Conservation (phyloP, 2,329 filamentous ascomycete genomes). For the Pseudogymnoascus verrucosus region DNA sequence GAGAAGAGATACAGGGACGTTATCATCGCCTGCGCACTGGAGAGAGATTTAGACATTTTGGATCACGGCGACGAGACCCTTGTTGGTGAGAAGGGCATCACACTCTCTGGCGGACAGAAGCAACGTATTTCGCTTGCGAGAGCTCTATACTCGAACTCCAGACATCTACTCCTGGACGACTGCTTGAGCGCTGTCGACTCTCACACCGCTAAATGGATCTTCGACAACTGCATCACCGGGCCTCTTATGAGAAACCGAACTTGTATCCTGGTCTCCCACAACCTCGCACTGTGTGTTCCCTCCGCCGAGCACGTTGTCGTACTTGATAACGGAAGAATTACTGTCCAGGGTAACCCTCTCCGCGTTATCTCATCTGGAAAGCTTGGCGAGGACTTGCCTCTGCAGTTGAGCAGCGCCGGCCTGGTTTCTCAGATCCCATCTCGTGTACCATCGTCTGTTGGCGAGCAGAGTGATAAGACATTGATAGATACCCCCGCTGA, state of each 20-base stretch:
- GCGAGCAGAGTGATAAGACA: constrained; percentile 51
- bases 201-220: constrained; percentile 97
- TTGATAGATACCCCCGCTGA: constrained; percentile 35
- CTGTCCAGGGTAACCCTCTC: constrained; percentile 65
- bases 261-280: constrained; percentile 93
- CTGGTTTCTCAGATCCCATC: constrained; percentile 68
- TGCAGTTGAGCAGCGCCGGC: constrained; percentile 63
- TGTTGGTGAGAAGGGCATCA: constrained; percentile 95
- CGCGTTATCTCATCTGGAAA: constrained; percentile 81
- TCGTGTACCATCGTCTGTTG: constrained; percentile 66
- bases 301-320: constrained; percentile 73
- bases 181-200: constrained; percentile 95
- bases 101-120: constrained; percentile 93
- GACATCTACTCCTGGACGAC: constrained; percentile 85
- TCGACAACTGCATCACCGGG: constrained; percentile 83
- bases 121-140: constrained; percentile 95
- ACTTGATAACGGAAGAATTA: constrained; percentile 77
- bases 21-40: constrained; percentile 80
- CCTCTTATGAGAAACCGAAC: constrained; percentile 83
- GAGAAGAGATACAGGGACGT: constrained; percentile 80
- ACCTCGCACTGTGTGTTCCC: constrained; percentile 79
- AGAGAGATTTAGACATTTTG: constrained; percentile 85
- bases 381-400: constrained; percentile 76
- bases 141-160: constrained; percentile 91
- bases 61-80: constrained; percentile 88